A percentile compares a stretch with the other conserved stretches of the same genome.
These are phyloP conservation scores for Puccinia triticina DNA, from an alignment of 1,284 basidiomycete species.

Conservation along the genomic window DNA sequence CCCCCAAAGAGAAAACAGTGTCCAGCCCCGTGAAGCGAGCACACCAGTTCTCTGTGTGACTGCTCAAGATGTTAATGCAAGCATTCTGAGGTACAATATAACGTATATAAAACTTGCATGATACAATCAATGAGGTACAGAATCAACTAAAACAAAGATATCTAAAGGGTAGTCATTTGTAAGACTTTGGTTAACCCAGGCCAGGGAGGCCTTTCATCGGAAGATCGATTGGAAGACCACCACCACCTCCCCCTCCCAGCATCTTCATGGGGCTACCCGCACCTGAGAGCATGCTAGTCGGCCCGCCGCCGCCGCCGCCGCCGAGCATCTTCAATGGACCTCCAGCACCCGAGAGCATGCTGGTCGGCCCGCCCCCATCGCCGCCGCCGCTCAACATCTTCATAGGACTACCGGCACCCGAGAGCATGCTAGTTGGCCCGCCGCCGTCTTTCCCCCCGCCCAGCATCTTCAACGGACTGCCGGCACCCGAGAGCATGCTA, in stretches of 20 bases:
- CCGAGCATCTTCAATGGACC: not conserved
- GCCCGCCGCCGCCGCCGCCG: too few relatives aligned
- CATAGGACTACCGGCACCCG: not conserved
- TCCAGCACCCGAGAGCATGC: not conserved
- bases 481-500: not conserved
- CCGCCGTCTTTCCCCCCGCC: not conserved
- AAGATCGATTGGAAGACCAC: not conserved
- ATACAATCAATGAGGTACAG: too few relatives aligned
- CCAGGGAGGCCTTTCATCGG: not conserved
- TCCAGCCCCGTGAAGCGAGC: too few relatives aligned
- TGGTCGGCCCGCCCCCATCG: not conserved
- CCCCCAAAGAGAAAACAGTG: too few relatives aligned
- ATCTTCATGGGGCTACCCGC: too few relatives aligned
- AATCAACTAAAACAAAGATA: too few relatives aligned
- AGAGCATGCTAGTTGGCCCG: not conserved
- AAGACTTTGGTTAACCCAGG: not conserved
- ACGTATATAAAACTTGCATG: too few relatives aligned
- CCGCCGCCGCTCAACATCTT: not conserved
- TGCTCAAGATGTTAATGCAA: too few relatives aligned
- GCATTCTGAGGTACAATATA: too few relatives aligned
- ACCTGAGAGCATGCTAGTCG: not conserved
- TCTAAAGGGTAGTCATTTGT: too few relatives aligned
- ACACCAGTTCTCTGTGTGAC: too few relatives aligned
- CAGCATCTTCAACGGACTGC: not conserved
- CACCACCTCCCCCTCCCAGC: too few relatives aligned